A percentile compares a stretch with the other conserved stretches of the same genome.
Conservation (phyloP, 106 monocot genomes). For the Phalaenopsis equestris region DNA sequence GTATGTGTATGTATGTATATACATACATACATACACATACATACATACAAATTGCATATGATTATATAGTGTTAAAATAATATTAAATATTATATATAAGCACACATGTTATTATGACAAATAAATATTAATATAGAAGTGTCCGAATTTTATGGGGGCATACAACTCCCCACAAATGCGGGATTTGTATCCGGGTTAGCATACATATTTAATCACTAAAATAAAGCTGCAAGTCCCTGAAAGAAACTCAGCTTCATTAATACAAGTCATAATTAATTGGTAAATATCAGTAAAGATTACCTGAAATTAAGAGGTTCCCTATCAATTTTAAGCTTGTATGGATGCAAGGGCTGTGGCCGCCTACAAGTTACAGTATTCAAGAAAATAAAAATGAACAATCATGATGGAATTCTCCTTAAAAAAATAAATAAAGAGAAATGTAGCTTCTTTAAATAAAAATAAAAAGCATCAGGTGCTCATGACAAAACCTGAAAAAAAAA, state of each 20-base stretch:
- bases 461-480: neutral
- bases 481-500: neutral
- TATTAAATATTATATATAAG: no score
- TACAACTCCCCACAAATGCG: neutral
- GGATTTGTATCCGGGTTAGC: neutral
- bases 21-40: neutral
- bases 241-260: neutral
- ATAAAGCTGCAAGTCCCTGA: neutral
- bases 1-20: neutral
- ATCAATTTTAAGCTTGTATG: conserved; percentile 95
- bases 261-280: neutral
- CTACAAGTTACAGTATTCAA: conserved; percentile 26
- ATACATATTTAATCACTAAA: neutral
- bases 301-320: conserved; percentile 74
- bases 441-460: neutral
- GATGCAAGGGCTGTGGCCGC: conserved; percentile 47
- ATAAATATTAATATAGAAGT: no score
- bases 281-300: conserved; percentile 24
- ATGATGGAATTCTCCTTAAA: neutral
- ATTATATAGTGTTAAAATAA: no score
- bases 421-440: neutral
- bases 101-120: no score
- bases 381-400: neutral
- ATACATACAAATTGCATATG: no score
- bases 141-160: neutral